phyloP scores from a whole-genome alignment of 2,329 filamentous ascomycete genomes.

The Fusarium sp. region DNA sequence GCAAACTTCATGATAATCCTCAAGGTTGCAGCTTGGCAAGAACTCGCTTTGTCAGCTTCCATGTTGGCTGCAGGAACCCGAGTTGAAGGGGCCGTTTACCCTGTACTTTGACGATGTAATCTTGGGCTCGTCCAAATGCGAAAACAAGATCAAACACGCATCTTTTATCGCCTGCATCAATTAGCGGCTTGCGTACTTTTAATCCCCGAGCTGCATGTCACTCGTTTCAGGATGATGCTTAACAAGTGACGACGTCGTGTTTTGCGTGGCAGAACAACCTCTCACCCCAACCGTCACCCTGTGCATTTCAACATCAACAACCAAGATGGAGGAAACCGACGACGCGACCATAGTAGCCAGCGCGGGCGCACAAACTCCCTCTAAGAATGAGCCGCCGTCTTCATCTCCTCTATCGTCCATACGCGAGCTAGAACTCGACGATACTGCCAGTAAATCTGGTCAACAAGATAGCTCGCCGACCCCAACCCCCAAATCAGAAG shows the following conservation, averaged over 20 bases:
- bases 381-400: not conserved
- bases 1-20: not conserved
- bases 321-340: conserved; percentile 13
- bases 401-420: conserved; percentile 34
- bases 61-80: not conserved
- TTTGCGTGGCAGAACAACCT: not conserved
- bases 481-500: conserved; percentile 11
- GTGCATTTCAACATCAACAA: not conserved
- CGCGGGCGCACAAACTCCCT: not conserved
- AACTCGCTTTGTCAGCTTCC: conserved; percentile 8
- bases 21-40: not conserved
- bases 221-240: not conserved
- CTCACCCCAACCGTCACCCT: not conserved
- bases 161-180: not conserved
- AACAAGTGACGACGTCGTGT: not conserved
- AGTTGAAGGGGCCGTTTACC: conserved; percentile 12
- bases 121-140: not conserved
- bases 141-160: not conserved
- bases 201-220: not conserved
- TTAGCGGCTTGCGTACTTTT: not conserved
- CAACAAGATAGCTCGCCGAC: conserved; percentile 27
- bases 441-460: conserved; percentile 2
- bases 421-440: conserved; percentile 5
- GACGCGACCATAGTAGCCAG: conserved; percentile 3
- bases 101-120: conserved; percentile 6